Evolutionary conservation across 768 basidiomycete genomes (phyloP).

Genomic region (Lentinula sp.): DNA sequence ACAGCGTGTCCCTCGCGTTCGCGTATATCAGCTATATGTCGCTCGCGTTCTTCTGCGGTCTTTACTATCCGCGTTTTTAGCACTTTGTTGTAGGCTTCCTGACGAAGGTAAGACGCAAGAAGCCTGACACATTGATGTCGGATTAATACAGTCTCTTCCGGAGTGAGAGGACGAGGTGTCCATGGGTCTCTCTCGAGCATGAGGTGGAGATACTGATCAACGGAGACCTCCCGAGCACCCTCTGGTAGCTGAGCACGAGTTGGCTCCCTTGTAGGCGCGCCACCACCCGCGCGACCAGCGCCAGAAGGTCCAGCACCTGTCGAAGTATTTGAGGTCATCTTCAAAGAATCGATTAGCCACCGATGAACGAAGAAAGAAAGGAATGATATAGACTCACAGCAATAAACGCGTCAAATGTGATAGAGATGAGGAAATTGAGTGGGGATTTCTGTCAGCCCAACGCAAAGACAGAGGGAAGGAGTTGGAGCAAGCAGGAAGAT

Average conservation of each 20-base stretch:
- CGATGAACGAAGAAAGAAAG: background rate
- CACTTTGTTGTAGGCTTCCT: background rate
- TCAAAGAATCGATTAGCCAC: background rate
- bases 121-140: slow-evolving; percentile 8
- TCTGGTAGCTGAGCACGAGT: background rate
- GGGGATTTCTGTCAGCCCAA: background rate
- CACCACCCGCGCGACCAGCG: background rate
- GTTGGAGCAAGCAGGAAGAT: background rate
- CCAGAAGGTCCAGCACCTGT: background rate
- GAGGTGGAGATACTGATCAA: background rate
- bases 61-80: background rate
- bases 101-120: background rate
- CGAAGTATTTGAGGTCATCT: background rate
- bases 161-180: slow-evolving; percentile 12
- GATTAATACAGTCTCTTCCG: slow-evolving; percentile 6
- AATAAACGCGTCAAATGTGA: background rate
- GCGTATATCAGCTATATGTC: background rate
- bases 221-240: background rate
- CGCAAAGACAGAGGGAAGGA: background rate
- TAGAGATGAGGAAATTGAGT: background rate
- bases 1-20: background rate
- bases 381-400: background rate
- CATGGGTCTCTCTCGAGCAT: slow-evolving; percentile 5
- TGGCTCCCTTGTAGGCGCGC: background rate
- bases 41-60: background rate